Percentiles rank a stretch among this genome's conserved stretches.
phyloP scores from a whole-genome alignment of 2,329 filamentous ascomycete genomes.

The Stachybotrys chartarum region DNA sequence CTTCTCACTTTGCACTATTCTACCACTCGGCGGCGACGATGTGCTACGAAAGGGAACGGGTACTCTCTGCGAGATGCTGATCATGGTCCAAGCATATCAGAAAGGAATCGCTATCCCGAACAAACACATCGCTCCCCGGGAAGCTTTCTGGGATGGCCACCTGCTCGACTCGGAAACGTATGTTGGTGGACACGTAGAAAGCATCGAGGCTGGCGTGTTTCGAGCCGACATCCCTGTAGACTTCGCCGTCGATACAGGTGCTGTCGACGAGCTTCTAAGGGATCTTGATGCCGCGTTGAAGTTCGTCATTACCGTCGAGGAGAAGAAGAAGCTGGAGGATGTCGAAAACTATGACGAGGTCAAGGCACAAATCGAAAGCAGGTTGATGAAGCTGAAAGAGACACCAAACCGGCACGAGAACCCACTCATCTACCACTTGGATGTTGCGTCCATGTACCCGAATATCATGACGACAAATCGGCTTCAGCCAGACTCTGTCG shows the following conservation, averaged over 20 bases:
- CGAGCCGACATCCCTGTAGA: slow-evolving; percentile 91
- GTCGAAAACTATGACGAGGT: slow-evolving; percentile 78
- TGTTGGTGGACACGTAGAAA: slow-evolving; percentile 96
- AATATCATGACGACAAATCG: slow-evolving; percentile 99
- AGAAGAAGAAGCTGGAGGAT: slow-evolving; percentile 74
- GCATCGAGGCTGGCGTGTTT: slow-evolving; percentile 97
- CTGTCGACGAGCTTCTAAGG: slow-evolving; percentile 78
- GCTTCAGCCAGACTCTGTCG: slow-evolving; percentile 97
- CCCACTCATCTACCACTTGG: slow-evolving; percentile 93
- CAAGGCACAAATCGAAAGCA: slow-evolving; percentile 70
- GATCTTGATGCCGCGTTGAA: slow-evolving; percentile 85
- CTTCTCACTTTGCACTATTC: slow-evolving; percentile 94
- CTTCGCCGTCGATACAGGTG: slow-evolving; percentile 81
- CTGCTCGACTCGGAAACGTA: slow-evolving; percentile 95
- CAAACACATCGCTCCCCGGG: slow-evolving; percentile 85
- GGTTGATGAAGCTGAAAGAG: slow-evolving; percentile 64
- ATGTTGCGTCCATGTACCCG: slow-evolving; percentile 98
- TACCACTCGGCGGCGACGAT: slow-evolving; percentile 88
- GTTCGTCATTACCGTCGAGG: slow-evolving; percentile 80
- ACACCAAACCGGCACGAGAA: slow-evolving; percentile 79
- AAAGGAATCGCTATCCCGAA: slow-evolving; percentile 90
- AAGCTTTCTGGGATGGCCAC: slow-evolving; percentile 95
- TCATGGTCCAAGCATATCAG: slow-evolving; percentile 97
- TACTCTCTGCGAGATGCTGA: slow-evolving; percentile 97
- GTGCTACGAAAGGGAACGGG: slow-evolving; percentile 92